Conservation (phyloP, 345 rosid species). For the Populus alba region DNA sequence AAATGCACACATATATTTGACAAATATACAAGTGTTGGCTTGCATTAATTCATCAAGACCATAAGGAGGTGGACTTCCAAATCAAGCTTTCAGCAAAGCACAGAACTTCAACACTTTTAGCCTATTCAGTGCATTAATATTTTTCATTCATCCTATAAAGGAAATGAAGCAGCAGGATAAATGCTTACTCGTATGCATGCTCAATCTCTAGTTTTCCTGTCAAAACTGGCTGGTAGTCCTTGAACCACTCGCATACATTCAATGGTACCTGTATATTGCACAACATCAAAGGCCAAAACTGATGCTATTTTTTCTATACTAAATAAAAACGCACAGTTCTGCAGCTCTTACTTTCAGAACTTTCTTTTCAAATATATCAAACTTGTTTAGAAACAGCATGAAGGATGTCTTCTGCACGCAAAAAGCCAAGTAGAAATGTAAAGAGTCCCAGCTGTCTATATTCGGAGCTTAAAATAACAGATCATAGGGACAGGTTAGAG, state of each 20-base stretch:
- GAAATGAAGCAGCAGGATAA: not conserved
- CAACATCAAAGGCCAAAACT: constrained; percentile 12
- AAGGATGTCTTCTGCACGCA: constrained; percentile 88
- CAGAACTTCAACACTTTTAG: not conserved
- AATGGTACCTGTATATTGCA: constrained; percentile 62
- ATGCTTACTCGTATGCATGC: constrained; percentile 89
- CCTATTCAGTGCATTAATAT: not conserved
- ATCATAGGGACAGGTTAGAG: not conserved
- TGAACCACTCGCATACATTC: constrained; percentile 88
- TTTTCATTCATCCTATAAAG: too few species aligned
- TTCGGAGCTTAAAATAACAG: not conserved
- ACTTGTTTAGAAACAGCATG: constrained; percentile 95
- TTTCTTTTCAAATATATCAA: constrained; percentile 94
- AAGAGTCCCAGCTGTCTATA: not conserved
- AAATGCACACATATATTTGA: not conserved
- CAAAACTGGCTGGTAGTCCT: constrained; percentile 86
- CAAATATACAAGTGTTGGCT: not conserved
- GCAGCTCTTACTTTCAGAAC: constrained; percentile 64
- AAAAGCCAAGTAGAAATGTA: constrained; percentile 1
- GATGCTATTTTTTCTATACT: not conserved
- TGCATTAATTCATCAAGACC: not conserved
- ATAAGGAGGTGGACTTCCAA: not conserved
- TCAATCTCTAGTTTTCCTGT: constrained; percentile 92
- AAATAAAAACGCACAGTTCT: not conserved
- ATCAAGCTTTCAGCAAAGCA: not conserved